Base-by-base conservation (phyloP, 139 green algal genomes). In the Nannochloris sp. region DNA sequence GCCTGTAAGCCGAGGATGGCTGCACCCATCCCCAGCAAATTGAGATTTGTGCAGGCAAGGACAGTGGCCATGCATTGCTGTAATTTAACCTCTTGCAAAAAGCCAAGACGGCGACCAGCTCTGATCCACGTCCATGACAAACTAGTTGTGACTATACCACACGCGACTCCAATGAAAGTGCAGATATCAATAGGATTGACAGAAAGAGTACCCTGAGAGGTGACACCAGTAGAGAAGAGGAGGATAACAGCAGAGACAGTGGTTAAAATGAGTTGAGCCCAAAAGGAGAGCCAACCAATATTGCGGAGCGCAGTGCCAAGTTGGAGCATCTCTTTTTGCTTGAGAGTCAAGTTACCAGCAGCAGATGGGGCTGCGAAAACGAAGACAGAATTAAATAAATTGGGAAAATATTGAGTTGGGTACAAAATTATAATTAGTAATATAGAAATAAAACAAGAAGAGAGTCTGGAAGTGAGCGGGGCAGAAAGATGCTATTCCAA, bases 1-100 rank as follows among this genome's bases (percentile, higher is more conserved):
- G 75, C 65, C 76, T 97, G 85, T 56, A 96, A 73, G 2, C 89
- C 87, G 0, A 97, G 47, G 15, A 96, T 75, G 5, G 86, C 88
- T 30, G 80, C 74, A 9, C 83, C 86, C 30, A 96, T 74, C 33
- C 90, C 91, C 29, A 81, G 32, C 46, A 97, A 62, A 70, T 96
- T 97, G 67, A 97, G 78, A 37, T 69, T 76, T 48, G 83, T 81
- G 61, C 82, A 85, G 45, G 68, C 72, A 15, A 92, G 79, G 30
- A 93, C 67, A 25, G 70, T 82, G 45, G 29, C 39, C 2, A 76
- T 55, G n/a, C 92, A 70, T 19, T 64, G 68, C 6, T 61, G 29
- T 57, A 74, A 55, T 23, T 60, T 76, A 7, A 85, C 59, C 9
- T 70, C 56, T 51, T 77, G 72, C 44, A 78, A 63, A 36, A 53